phyloP scores from a whole-genome alignment of 306 rosid genomes.

The Neltuma alba region DNA sequence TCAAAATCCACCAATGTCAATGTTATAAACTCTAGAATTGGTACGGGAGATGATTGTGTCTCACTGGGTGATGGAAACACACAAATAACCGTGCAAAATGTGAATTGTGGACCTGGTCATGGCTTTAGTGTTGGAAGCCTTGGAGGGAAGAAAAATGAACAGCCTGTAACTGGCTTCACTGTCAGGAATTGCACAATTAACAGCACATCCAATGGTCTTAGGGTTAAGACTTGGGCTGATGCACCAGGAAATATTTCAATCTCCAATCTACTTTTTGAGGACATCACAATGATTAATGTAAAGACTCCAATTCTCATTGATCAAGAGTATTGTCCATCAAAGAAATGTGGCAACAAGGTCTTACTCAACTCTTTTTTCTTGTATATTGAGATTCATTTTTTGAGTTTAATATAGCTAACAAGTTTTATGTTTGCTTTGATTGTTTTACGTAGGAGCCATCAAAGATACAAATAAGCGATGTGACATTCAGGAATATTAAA shows the following conservation, averaged over 20 bases:
- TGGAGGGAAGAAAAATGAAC: neutral
- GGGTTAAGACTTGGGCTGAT: neutral
- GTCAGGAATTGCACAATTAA: neutral
- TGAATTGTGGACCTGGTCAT: neutral
- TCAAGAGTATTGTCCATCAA: neutral
- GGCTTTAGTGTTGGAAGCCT: constrained; percentile 7
- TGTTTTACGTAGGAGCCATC: neutral
- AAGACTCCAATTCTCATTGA: neutral
- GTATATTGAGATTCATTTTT: too few relatives aligned
- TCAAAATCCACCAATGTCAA: neutral
- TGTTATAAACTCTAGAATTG: neutral
- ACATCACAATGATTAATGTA: neutral
- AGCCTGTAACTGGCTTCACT: neutral
- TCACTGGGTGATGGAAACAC: neutral
- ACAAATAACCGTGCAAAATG: neutral
- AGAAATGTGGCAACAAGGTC: neutral
- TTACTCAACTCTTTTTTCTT: too few relatives aligned
- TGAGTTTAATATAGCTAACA: too few relatives aligned
- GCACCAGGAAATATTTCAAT: neutral
- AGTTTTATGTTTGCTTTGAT: neutral
- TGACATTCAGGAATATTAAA: neutral
- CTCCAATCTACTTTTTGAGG: neutral
- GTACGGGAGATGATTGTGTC: neutral
- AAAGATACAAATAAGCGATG: neutral
- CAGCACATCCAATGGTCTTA: neutral